A percentile compares a stretch with the other conserved stretches of the same genome.
phyloP scores from a whole-genome alignment of 768 basidiomycete genomes.

The Tephrocybe sp. region DNA sequence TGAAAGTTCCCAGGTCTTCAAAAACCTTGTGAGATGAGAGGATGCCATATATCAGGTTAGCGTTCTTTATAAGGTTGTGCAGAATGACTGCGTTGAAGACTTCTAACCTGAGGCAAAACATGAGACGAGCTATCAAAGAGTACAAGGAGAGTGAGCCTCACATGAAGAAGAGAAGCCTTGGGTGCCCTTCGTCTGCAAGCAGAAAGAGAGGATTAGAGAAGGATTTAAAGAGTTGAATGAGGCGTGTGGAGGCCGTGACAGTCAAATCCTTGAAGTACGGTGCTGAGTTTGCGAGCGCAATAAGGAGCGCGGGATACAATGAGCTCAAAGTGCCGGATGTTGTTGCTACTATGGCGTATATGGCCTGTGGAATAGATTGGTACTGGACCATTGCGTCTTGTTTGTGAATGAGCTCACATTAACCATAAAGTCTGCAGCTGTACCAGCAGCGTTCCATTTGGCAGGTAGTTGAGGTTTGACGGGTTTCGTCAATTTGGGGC shows the following conservation, averaged over 20 bases:
- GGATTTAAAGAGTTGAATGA: conserved; percentile 88
- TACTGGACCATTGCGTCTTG: neutral
- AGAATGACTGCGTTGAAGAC: conserved; percentile 86
- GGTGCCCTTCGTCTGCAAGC: conserved; percentile 93
- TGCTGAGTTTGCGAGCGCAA: conserved; percentile 84
- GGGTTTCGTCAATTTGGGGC: conserved; percentile 61
- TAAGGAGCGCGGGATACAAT: conserved; percentile 90
- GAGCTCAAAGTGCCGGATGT: conserved; percentile 81
- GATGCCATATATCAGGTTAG: conserved; percentile 85
- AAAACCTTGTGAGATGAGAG: conserved; percentile 83
- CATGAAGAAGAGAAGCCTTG: conserved; percentile 91
- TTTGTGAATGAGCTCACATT: conserved; percentile 50
- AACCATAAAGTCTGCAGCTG: conserved; percentile 84
- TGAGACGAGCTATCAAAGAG: neutral
- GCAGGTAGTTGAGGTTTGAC: conserved; percentile 67
- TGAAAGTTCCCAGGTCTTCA: conserved; percentile 91
- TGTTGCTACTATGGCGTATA: conserved; percentile 88
- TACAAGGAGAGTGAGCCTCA: conserved; percentile 30
- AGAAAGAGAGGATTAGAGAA: conserved; percentile 90
- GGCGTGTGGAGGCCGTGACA: conserved; percentile 76
- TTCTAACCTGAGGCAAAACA: conserved; percentile 62
- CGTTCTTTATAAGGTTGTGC: conserved; percentile 78
- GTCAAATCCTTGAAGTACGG: conserved; percentile 84
- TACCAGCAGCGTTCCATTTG: conserved; percentile 75
- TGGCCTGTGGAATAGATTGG: conserved; percentile 42